Evolutionary conservation across 805 yeast genomes (phyloP).

Genomic region (Schwanniomyces occidentalis): DNA sequence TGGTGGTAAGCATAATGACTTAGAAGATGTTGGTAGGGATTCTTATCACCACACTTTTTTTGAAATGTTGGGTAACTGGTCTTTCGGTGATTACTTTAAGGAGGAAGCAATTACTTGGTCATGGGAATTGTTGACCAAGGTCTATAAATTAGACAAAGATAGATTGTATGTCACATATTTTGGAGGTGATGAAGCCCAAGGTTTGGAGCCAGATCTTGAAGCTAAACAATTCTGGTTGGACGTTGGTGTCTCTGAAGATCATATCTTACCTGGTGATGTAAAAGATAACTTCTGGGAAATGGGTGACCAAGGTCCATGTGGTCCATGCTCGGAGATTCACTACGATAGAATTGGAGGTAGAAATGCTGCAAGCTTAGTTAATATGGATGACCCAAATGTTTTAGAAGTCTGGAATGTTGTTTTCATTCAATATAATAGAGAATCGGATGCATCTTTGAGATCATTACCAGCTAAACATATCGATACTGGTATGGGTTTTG

Average conservation of each 20-base stretch:
- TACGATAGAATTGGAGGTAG: slow-evolving; percentile 98
- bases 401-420: slow-evolving; percentile 98
- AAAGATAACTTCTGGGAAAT: slow-evolving; percentile 99
- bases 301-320: slow-evolving; percentile 99
- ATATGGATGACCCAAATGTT: slow-evolving; percentile 97
- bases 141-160: slow-evolving; percentile 74
- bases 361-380: slow-evolving; percentile 87
- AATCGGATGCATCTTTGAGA: slow-evolving; percentile 75
- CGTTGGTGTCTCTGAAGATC: slow-evolving; percentile 89
- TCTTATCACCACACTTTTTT: slow-evolving; percentile 98
- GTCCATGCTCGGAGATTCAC: slow-evolving; percentile 98
- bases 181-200: slow-evolving; percentile 84
- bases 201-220: slow-evolving; percentile 90
- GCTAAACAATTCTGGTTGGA: slow-evolving; percentile 84
- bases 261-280: slow-evolving; percentile 87
- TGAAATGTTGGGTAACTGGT: slow-evolving; percentile 99
- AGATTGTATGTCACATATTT: slow-evolving; percentile 94
- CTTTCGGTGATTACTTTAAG: slow-evolving; percentile 98
- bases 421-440: slow-evolving; percentile 95
- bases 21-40: slow-evolving; percentile 98
- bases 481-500: slow-evolving; percentile 99
- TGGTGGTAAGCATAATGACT: slow-evolving; percentile 97
- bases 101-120: slow-evolving; percentile 85
- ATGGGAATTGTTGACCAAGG: slow-evolving; percentile 88
- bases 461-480: slow-evolving; percentile 92